Evolutionary conservation across 768 basidiomycete genomes (phyloP), one percentile per base, ranked within the genome.

Genomic region (Austroboletus festivus): DNA sequence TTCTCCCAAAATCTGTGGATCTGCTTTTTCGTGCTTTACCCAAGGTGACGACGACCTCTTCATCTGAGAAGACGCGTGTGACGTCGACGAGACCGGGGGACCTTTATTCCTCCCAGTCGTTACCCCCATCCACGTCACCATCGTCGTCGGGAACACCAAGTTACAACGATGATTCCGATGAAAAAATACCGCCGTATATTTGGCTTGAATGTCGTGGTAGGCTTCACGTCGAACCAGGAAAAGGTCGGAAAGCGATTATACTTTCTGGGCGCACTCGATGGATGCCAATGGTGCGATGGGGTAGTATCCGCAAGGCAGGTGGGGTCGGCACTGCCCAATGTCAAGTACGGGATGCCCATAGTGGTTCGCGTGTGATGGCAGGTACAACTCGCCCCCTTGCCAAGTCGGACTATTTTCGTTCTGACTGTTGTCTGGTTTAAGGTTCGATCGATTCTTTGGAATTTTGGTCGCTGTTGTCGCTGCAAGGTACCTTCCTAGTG

Each of bases 181-280:
- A 33, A 18, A 35, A 46, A 26, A 0, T 38, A 35, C 73, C 73
- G 2, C 58, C 57, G 2, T 93, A 86, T 68, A 78, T 93, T 18
- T 99, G 95, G 95, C 74, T 98, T 15, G 92, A 96, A 64, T 86
- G 84, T 42, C 75, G 85, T n/a, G 95, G 95, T 1, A 75, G 90
- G 24, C 75, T 98, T 34, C 87, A 94, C 59, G 79, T 89, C 47
- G 95, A 99, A 71, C 86, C 92, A 0, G 92, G 93, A 1, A 97
- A 97, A 62, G 93, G 93, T 1, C 74, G 93, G 31, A 96, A 98
- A 69, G 91, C 93, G 2, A 92, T 99, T 60, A 82, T 99, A 30
- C 75, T 99, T n/a, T 82, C 80, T 47, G 94, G 87, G 0, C 76
- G 95, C 9, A 80, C 85, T 24, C 71, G 85, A 38, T 76, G 76